Conservation (phyloP, 257 asterid genomes). For the Coffea eugenioides region DNA sequence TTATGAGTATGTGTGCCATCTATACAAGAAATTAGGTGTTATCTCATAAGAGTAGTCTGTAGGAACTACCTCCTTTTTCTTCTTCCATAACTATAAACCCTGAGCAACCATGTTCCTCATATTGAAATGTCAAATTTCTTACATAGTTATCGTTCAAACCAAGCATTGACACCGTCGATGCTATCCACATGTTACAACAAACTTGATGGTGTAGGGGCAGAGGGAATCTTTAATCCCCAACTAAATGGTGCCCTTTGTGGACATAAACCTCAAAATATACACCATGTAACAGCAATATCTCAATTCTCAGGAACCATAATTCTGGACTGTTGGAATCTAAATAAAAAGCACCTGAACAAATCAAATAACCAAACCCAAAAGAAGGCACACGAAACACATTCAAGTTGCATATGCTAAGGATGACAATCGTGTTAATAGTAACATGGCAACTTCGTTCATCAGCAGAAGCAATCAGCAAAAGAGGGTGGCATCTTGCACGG, state of each 20-base stretch:
- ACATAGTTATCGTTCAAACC: too few species aligned
- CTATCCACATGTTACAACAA: background rate
- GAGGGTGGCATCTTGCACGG: background rate
- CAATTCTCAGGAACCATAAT: background rate
- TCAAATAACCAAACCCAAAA: background rate
- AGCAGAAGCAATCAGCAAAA: background rate
- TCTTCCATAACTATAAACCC: too few species aligned
- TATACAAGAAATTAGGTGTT: too few species aligned
- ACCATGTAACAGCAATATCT: background rate
- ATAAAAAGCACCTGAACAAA: background rate
- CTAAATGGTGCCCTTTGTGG: background rate
- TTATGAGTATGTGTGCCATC: too few species aligned
- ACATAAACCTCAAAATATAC: background rate
- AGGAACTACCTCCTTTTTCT: too few species aligned
- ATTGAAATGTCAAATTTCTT: too few species aligned
- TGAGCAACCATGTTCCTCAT: too few species aligned
- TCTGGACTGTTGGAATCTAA: background rate
- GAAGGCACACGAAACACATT: background rate
- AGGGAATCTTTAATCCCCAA: too few species aligned
- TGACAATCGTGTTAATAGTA: background rate
- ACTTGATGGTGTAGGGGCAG: background rate
- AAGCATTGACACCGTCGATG: background rate
- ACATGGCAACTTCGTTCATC: background rate
- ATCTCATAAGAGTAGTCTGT: too few species aligned
- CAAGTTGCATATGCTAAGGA: background rate